Base-by-base conservation (phyloP, 148 eudicot species). In the Rhododendron ferrugineum region DNA sequence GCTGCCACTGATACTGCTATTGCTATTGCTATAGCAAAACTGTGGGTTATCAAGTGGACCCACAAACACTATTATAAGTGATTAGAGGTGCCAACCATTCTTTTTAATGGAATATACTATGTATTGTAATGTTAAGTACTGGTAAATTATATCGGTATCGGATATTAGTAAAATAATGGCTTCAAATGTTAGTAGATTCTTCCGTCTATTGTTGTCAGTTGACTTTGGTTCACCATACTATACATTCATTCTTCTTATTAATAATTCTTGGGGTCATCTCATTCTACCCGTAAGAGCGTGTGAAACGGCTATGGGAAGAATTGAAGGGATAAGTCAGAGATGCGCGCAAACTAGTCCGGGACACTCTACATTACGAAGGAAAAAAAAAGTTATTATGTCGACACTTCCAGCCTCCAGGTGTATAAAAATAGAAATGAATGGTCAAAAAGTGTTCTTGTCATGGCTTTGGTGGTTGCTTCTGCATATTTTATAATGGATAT, bases 321-420 rank as follows among this genome's bases (percentile, higher is more conserved):
- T 40, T 40, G 0, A 6, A 40, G 7, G 7, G 44, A 40, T 40
- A 5, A 40, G 7, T 5, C 1, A 0, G 1, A 40, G 1, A 40
- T 5, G 0, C 1, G 44, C 44, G 0, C 44, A 40, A 40, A 0
- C 1, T 40, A 40, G 7, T 6, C 44, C 0, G 1, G 1, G 7
- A 40, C 44, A 40, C 7, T 7, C 0, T 40, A 6, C 44, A 40
- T 40, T 40, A 40, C 6, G 0, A 37, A n/a, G n/a, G n/a, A 37
- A 37, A 5, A 37, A 37, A 2, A 47, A 14, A 14, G 0, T 3
- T 16, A 54, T 0, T 15, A 14, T 3, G 62, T 56, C 7, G 8
- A 56, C 62, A 56, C n/a, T 18, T 56, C 62, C 62, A 56, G 62
- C 62, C 23, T 56, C 62, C n/a, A 56, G n/a, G 23, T 16, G 62